Conservation (phyloP, 306 rosid genomes). For the Arachis hypogaea region DNA sequence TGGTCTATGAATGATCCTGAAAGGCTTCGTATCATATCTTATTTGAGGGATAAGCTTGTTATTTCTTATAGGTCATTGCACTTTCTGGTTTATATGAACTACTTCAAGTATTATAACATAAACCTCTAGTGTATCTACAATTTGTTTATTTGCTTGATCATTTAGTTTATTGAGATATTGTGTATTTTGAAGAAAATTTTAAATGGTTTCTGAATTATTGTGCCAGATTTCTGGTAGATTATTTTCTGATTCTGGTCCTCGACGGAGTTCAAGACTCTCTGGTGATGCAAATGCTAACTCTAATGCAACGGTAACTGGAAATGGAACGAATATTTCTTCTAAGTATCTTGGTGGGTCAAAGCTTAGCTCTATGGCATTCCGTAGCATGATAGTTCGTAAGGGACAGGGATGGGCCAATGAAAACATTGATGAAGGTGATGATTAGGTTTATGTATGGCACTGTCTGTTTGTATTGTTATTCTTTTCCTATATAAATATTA, state of each 20-base stretch:
- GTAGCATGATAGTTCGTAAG: constrained; percentile 70
- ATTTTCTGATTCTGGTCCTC: constrained; percentile 92
- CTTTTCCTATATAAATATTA: constrained; percentile 16
- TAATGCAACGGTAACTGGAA: constrained; percentile 64
- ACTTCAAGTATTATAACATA: constrained; percentile 10
- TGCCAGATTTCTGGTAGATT: constrained; percentile 83
- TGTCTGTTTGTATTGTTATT: constrained; percentile 11
- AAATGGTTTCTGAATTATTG: constrained; percentile 23
- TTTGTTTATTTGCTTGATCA: constrained; percentile 17
- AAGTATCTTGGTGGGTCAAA: constrained; percentile 88
- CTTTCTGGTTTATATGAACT: constrained; percentile 12
- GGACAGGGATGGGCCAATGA: constrained; percentile 88
- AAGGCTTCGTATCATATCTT: constrained; percentile 7
- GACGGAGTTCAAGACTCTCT: constrained; percentile 87
- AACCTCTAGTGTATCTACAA: constrained; percentile 24
- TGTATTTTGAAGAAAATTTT: not conserved
- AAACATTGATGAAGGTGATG: constrained; percentile 81
- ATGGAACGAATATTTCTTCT: constrained; percentile 77
- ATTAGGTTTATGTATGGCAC: constrained; percentile 7
- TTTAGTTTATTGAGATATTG: constrained; percentile 3
- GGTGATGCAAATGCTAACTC: constrained; percentile 69
- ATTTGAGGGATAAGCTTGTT: not conserved
- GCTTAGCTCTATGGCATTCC: constrained; percentile 72
- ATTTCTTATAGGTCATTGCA: not conserved
- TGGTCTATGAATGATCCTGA: not conserved